Evolutionary conservation across 73 alveolate genomes (phyloP), one percentile per base, ranked within the genome.

Genomic region (Effrenium voratum): DNA sequence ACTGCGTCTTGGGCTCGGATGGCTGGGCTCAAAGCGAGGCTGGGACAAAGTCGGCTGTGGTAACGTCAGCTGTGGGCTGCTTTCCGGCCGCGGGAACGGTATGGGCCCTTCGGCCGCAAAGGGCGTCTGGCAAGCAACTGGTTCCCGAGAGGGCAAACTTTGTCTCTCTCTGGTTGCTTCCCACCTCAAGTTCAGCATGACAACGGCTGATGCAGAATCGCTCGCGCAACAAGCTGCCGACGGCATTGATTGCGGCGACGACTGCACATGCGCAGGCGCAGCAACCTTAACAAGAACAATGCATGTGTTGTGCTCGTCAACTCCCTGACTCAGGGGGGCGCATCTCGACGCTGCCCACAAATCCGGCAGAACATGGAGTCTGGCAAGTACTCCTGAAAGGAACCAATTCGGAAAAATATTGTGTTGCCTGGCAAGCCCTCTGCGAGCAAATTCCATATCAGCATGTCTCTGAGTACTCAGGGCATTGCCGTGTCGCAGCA

Each of bases 361-460:
- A 85, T 57, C 10, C 94, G 94, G 68, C 94, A 86, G 82, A 86
- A 86, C 60, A 30, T 28, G 28, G 94, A 86, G 82, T 86, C 94
- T 36, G 94, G 94, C 82, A 86, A 86, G 16, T 86, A 82, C 94
- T 40, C 94, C 94, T 86, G 77, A 3, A 12, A 55, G 68, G 68
- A 72, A 2, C 19, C 34, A 36, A 1, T 30, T 57, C 72, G 72
- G 16, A 30, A 30, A 30, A 57, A 22, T 30, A 30, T 2, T 57
- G 72, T 22, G 34, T 12, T 5, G 6, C 34, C 8, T 63, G 38
- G 36, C 22, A 24, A 26, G 22, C 30, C 80, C 28, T n/a, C 36
- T 32, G 46, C 2, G 1, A 15, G 30, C 43, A n/a, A 24, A 8
- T 5, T 63, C 36, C 6, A 22, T 38, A 63, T 22, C 22, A 63